These are phyloP conservation scores for Schizochytrium sp. DNA, from an alignment of 108 stramenopile species.

Conservation along the genomic window DNA sequence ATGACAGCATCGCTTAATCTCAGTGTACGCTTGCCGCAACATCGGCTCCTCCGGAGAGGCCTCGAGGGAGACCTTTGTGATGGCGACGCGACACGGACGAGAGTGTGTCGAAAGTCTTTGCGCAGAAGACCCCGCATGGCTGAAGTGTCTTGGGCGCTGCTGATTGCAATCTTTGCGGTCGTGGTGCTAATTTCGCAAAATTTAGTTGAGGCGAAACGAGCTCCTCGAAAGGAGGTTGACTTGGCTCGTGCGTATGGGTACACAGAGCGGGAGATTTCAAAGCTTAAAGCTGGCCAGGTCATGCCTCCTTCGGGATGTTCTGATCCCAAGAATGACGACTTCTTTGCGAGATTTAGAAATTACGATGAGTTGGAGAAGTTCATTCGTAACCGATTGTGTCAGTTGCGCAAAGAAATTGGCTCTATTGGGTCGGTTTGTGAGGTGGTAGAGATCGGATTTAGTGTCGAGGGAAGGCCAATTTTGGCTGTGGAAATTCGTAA, in stretches of 20 bases:
- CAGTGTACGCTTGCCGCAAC: too few species aligned
- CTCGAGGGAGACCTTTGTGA: too few species aligned
- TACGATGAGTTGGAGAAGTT: conserved; percentile 52
- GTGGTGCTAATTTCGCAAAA: too few species aligned
- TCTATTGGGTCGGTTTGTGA: conserved; percentile 16
- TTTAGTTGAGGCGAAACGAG: neutral
- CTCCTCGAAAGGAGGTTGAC: neutral
- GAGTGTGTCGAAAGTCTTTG: too few species aligned
- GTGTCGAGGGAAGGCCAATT: conserved; percentile 49
- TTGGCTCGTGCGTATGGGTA: conserved; percentile 56
- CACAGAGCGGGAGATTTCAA: conserved; percentile 39
- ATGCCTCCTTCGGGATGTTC: conserved; percentile 30
- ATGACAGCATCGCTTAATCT: too few species aligned
- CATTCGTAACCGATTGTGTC: neutral
- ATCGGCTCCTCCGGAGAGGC: too few species aligned
- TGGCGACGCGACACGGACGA: too few species aligned
- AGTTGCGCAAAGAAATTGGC: conserved; percentile 50
- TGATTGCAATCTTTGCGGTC: too few species aligned
- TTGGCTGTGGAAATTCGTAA: conserved; percentile 32
- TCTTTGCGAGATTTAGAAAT: conserved; percentile 35
- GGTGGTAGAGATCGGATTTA: conserved; percentile 58
- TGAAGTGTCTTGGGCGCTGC: too few species aligned
- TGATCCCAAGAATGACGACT: conserved; percentile 28
- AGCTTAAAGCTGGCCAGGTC: conserved; percentile 46
- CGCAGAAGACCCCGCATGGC: too few species aligned